These are phyloP conservation scores for Solanum tarijense DNA, from an alignment of 257 asterid species.

Conservation along the genomic window DNA sequence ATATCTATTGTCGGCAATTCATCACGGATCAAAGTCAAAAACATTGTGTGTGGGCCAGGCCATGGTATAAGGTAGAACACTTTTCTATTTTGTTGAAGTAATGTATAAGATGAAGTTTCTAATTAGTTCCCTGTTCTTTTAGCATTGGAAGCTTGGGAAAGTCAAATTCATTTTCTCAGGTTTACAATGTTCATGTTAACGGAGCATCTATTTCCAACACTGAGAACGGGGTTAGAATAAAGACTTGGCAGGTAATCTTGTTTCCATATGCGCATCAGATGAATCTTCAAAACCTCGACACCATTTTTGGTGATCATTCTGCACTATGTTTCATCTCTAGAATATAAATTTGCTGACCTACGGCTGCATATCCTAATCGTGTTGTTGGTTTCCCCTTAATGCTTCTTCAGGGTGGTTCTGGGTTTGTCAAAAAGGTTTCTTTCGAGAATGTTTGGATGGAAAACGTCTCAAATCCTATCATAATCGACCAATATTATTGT, in stretches of 20 bases:
- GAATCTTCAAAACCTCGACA: neutral
- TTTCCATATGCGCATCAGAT: neutral
- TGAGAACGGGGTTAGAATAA: conserved; percentile 72
- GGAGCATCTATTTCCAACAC: conserved; percentile 45
- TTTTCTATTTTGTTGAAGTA: neutral
- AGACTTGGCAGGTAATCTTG: conserved; percentile 77
- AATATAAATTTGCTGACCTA: neutral
- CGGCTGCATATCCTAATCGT: neutral
- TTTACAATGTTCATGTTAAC: conserved; percentile 47
- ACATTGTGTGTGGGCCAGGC: conserved; percentile 53
- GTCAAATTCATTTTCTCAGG: conserved; percentile 29
- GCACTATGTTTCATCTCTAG: neutral
- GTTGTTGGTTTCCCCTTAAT: neutral
- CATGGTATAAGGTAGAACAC: conserved; percentile 76
- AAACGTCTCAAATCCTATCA: conserved; percentile 85
- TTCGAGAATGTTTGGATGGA: conserved; percentile 62
- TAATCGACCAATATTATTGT: conserved; percentile 80
- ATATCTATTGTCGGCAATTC: conserved; percentile 87
- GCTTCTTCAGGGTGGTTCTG: conserved; percentile 71
- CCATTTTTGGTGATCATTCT: neutral
- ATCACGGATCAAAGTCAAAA: conserved; percentile 35
- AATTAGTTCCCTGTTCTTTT: conserved; percentile 2
- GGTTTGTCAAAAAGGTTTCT: conserved; percentile 47
- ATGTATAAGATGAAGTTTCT: neutral
- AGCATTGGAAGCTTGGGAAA: conserved; percentile 93